Conservation (phyloP, 2,329 filamentous ascomycete species). For the Verruconis gallopava region DNA sequence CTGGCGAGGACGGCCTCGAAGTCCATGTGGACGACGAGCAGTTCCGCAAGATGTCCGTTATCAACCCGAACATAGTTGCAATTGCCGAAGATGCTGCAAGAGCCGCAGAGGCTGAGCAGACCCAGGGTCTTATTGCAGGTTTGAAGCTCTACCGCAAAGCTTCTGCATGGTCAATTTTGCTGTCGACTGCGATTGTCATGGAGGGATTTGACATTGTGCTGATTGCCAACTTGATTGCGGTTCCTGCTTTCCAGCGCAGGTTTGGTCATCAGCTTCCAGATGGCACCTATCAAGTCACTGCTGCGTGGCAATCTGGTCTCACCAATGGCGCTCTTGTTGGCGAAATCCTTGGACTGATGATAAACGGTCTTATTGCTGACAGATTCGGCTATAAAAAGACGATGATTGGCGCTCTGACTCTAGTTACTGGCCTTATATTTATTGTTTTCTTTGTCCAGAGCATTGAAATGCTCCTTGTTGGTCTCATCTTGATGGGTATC, state of each 20-base stretch:
- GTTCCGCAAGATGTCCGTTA: constrained; percentile 9
- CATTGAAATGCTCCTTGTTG: constrained; percentile 30
- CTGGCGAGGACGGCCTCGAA: too few species aligned
- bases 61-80: constrained; percentile 2
- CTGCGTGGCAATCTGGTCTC: constrained; percentile 34
- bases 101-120: constrained; percentile 41
- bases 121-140: constrained; percentile 43
- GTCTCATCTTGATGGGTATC: constrained; percentile 35
- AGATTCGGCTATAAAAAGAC: constrained; percentile 33
- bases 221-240: constrained; percentile 64
- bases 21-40: constrained; percentile 7
- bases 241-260: constrained; percentile 33
- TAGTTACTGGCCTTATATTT: constrained; percentile 32
- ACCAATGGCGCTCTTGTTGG: constrained; percentile 35
- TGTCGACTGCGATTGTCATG: constrained; percentile 84
- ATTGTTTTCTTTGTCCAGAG: constrained; percentile 38
- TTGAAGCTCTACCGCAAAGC: constrained; percentile 78
- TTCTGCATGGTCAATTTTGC: constrained; percentile 68
- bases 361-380: constrained; percentile 35
- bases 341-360: constrained; percentile 32
- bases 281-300: constrained; percentile 30
- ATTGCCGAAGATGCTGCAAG: constrained; percentile 13
- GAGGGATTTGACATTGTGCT: constrained; percentile 77
- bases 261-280: constrained; percentile 27
- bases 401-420: constrained; percentile 30